Evolutionary conservation across 2,329 filamentous ascomycete genomes (phyloP).

Genomic region (Pestalotiopsis sp.): DNA sequence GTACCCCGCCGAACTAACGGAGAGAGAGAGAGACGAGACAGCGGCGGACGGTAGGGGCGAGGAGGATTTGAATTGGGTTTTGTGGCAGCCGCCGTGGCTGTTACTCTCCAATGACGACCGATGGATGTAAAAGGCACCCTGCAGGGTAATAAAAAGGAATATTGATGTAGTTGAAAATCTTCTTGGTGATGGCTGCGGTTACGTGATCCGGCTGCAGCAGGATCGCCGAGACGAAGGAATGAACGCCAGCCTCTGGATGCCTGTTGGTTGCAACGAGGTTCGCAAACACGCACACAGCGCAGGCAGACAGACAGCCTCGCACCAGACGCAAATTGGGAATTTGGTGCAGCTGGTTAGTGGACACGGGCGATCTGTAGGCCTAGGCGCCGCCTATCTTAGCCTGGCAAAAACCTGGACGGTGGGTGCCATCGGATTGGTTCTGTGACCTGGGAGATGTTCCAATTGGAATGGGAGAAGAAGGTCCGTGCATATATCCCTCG

Average conservation of each 20-base stretch:
- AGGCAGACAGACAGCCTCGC: background rate
- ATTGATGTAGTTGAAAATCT: background rate
- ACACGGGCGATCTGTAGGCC: background rate
- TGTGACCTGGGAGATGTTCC: background rate
- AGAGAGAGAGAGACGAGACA: background rate
- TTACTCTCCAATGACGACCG: background rate
- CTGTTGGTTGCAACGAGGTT: background rate
- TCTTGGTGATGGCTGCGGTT: background rate
- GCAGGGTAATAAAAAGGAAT: background rate
- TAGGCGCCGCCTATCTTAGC: background rate
- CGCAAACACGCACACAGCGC: background rate
- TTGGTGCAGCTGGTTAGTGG: background rate
- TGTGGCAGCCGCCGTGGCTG: background rate
- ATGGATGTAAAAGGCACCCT: background rate
- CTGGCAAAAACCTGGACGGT: background rate
- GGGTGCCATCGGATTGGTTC: background rate
- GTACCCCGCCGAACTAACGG: constrained; percentile 6
- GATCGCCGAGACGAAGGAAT: background rate
- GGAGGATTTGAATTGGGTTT: background rate
- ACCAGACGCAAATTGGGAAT: background rate
- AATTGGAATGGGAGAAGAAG: background rate
- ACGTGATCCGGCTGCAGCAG: background rate
- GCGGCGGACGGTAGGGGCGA: background rate
- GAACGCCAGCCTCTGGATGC: background rate
- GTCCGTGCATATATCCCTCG: background rate